A percentile compares a stretch with the other conserved stretches of the same genome.
Conservation (phyloP, 2,329 filamentous ascomycete species). For the Neopestalotiopsis rosae region DNA sequence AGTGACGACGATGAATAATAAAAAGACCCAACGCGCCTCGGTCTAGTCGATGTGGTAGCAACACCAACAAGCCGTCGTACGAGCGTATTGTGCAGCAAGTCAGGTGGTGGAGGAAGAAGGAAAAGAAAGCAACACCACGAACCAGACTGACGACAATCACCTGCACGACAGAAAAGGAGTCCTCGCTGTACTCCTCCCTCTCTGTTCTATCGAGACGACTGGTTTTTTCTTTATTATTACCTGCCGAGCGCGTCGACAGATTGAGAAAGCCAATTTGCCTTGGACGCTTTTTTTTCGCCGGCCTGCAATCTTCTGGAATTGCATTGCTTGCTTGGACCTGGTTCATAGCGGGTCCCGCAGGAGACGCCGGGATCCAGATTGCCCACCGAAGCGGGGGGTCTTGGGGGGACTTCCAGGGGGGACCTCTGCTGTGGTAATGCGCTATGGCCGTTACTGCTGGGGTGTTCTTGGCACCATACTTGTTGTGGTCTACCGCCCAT, state of each 20-base stretch:
- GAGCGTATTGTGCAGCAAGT: too few relatives aligned
- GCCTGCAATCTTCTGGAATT: constrained; percentile 3
- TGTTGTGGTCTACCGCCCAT: constrained; percentile 6
- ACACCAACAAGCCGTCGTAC: too few relatives aligned
- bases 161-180: constrained; percentile 9
- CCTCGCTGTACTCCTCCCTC: not conserved
- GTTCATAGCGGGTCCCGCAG: not conserved
- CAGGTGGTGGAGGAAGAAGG: not conserved
- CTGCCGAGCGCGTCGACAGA: not conserved
- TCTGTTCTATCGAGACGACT: too few relatives aligned
- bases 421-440: not conserved
- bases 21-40: not conserved
- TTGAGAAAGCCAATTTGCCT: constrained; percentile 1
- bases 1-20: not conserved
- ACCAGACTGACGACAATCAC: constrained; percentile 8
- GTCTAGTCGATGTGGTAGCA: not conserved
- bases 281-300: not conserved
- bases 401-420: constrained; percentile 2
- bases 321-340: not conserved
- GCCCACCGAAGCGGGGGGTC: not conserved
- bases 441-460: constrained; percentile 7
- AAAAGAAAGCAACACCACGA: constrained; percentile 9
- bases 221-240: not conserved
- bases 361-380: constrained; percentile 5
- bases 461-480: constrained; percentile 1